Evolutionary conservation across 371 early-diverging fungal species (phyloP).

Genomic region (Mortierella polycephala): DNA sequence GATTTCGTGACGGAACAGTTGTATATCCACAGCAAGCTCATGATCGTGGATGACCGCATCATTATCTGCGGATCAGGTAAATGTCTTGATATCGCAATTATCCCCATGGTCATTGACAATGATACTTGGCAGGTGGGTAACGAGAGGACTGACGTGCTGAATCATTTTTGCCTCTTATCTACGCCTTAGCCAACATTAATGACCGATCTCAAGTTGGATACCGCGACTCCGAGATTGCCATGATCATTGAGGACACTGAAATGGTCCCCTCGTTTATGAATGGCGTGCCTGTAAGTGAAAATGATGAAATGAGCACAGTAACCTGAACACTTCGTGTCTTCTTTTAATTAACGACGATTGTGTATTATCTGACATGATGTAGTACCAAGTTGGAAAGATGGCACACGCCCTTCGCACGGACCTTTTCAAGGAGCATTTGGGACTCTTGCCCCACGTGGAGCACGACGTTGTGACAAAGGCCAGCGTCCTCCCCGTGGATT

Average conservation of each 20-base stretch:
- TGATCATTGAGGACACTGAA: constrained; percentile 81
- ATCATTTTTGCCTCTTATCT: background rate
- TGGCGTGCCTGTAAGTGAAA: constrained; percentile 65
- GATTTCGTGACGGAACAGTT: constrained; percentile 81
- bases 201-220: constrained; percentile 87
- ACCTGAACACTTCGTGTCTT: background rate
- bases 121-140: no score
- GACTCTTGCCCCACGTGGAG: constrained; percentile 63
- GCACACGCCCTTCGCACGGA: constrained; percentile 79
- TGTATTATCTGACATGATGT: background rate
- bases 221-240: constrained; percentile 90
- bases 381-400: constrained; percentile 76
- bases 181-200: constrained; percentile 81
- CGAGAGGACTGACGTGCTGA: no score
- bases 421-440: constrained; percentile 87
- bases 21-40: constrained; percentile 91
- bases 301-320: no score
- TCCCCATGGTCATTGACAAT: background rate
- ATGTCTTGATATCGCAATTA: background rate
- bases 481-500: constrained; percentile 57
- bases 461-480: constrained; percentile 59
- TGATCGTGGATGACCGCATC: constrained; percentile 90
- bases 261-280: constrained; percentile 74
- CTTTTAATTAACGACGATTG: background rate
- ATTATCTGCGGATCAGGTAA: constrained; percentile 84